Evolutionary conservation across 2,329 filamentous ascomycete genomes (phyloP), one percentile per base, ranked within the genome.

Genomic region (Didymella sp.): DNA sequence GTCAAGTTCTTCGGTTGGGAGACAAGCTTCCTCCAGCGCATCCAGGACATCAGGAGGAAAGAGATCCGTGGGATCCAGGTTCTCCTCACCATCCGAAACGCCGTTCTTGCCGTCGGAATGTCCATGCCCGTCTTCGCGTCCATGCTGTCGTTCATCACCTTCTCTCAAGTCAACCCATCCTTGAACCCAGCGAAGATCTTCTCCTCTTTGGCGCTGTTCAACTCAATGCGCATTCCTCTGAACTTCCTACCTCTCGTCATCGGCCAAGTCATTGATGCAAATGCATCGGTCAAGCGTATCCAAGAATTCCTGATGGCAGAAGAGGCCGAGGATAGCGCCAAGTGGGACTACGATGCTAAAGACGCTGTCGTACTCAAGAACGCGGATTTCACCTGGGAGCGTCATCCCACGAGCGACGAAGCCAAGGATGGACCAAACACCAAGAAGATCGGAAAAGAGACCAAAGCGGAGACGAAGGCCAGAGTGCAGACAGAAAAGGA

Each of bases 1-100:
- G 94, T 98, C 77, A 98, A 98, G 75, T 97, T 87, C 75, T 98
- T 97, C 72, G 93, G 92, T 7, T 98, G 94, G 94, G 94, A 98
- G 73, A 89, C 85, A 56, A 89, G 91, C 30, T 97, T 98, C 71
- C 79, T 97, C 12, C 82, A 87, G 47, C 87, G 92, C 13, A 82
- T 97, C 15, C 85, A 86, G 46, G 83, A 87, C 22, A 89, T 96
- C 59, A 86, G 94, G 56, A 82, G 82, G 49, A 84, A 84, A 58
- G 94, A 98, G 75, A 92, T 98, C 59, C 80, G 83, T 54, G 86
- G 89, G n/a, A 92, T 98, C 56, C 93, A 96, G 73, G 79, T 92
- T 13, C 79, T 98, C 42, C 79, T 98, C 25, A 86, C 90, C 1
- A 91, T 96, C 63, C 86, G 92, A 66, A 96, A 96, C 73, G 91